A percentile compares a stretch with the other conserved stretches of the same genome.
Evolutionary conservation across 371 early-diverging fungal species (phyloP).

Genomic region (Paramicrosporidium saccamoebae): DNA sequence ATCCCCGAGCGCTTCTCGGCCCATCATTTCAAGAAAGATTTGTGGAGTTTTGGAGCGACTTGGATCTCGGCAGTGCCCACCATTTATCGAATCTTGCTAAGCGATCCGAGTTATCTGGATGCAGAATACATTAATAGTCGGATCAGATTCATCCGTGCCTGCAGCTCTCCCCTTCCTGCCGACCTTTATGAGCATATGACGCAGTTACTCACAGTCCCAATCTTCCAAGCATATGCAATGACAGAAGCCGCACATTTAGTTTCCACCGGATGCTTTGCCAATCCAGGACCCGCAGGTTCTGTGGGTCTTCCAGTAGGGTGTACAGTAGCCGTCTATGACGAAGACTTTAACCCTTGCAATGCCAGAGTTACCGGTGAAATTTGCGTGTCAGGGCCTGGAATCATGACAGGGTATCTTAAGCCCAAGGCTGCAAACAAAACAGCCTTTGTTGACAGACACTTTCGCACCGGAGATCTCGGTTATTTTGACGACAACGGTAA

Average conservation of each 20-base stretch:
- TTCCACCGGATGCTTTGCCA: too few species aligned
- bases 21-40: constrained; percentile 37
- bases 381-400: constrained; percentile 39
- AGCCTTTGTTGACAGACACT: constrained; percentile 18
- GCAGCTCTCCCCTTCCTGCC: constrained; percentile 47
- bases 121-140: constrained; percentile 2
- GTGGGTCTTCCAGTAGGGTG: constrained; percentile 52
- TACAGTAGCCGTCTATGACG: constrained; percentile 29
- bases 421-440: constrained; percentile 31
- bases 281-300: constrained; percentile 44
- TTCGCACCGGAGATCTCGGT: constrained; percentile 51
- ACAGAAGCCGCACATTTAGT: constrained; percentile 69
- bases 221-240: constrained; percentile 66
- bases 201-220: constrained; percentile 27
- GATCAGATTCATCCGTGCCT: constrained; percentile 50
- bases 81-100: constrained; percentile 42
- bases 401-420: constrained; percentile 41
- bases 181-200: constrained; percentile 26
- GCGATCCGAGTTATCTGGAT: constrained; percentile 8
- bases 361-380: constrained; percentile 26
- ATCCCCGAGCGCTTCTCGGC: constrained; percentile 46
- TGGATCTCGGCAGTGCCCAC: constrained; percentile 70
- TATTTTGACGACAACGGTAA: constrained; percentile 29
- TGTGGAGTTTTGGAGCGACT: constrained; percentile 14
- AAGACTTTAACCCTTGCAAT: constrained; percentile 12